phyloP scores from a whole-genome alignment of 1,284 basidiomycete species.

The Coniferiporia weirii region DNA sequence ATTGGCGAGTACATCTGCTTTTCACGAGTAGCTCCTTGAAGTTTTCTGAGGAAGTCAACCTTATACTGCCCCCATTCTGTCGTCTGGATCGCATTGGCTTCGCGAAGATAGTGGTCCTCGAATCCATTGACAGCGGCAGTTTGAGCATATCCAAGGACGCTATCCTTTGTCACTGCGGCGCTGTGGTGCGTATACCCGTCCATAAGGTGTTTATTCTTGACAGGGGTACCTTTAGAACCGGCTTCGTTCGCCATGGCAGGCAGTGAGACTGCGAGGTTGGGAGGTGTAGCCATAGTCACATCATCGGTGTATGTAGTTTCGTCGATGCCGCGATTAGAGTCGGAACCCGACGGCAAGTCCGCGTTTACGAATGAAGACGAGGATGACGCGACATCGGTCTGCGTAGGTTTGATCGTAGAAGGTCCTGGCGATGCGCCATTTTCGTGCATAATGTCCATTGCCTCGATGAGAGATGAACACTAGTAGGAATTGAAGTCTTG shows the following conservation, averaged over 20 bases:
- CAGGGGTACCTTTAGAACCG: background rate
- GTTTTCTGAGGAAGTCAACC: background rate
- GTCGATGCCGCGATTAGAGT: too few species aligned
- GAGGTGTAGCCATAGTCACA: background rate
- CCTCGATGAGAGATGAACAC: too few species aligned
- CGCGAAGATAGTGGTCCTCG: background rate
- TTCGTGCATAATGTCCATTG: too few species aligned
- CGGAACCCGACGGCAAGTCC: too few species aligned
- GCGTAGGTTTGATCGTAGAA: too few species aligned
- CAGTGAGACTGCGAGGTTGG: background rate
- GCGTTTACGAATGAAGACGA: too few species aligned
- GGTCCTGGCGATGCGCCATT: too few species aligned
- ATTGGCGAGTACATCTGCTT: background rate
- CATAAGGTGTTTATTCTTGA: background rate
- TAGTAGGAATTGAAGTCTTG: too few species aligned
- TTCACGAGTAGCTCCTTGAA: background rate
- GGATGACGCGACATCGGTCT: too few species aligned
- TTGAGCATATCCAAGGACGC: background rate
- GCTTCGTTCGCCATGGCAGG: background rate
- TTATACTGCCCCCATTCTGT: background rate
- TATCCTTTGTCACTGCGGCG: background rate
- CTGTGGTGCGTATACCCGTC: background rate
- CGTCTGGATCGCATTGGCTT: background rate
- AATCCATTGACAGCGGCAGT: background rate
- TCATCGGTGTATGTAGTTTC: background rate